Conservation (phyloP, 192 early-diverging fungal species). For the Rhizoclosmatium sp. region DNA sequence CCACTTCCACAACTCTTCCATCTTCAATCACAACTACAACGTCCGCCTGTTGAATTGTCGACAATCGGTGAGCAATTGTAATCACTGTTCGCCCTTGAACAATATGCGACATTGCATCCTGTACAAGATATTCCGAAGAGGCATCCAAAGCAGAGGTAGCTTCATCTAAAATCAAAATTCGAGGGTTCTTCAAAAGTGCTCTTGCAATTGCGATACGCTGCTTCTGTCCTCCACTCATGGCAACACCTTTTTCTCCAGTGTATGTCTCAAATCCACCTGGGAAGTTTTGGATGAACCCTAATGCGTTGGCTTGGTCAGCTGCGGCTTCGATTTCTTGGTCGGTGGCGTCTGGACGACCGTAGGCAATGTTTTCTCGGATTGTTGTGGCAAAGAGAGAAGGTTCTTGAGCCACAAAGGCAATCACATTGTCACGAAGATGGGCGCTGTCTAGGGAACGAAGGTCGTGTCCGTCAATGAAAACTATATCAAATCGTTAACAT, state of each 20-base stretch:
- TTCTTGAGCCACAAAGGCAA: conserved; percentile 49
- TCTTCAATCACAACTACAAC: conserved; percentile 60
- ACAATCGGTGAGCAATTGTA: conserved; percentile 77
- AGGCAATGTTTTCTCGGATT: conserved; percentile 89
- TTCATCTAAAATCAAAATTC: conserved; percentile 82
- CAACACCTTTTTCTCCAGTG: conserved; percentile 58
- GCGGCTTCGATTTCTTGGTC: conserved; percentile 66
- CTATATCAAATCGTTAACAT: background rate
- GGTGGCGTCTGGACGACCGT: conserved; percentile 69
- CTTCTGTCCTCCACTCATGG: conserved; percentile 85
- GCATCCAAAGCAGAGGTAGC: conserved; percentile 81
- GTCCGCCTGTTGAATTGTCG: conserved; percentile 73
- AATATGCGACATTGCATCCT: conserved; percentile 64
- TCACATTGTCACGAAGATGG: conserved; percentile 27
- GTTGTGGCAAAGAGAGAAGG: conserved; percentile 92
- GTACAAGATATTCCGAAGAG: conserved; percentile 67
- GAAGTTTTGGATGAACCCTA: conserved; percentile 78
- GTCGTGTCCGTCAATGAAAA: conserved; percentile 31
- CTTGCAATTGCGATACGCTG: conserved; percentile 90
- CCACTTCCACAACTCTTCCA: conserved; percentile 58
- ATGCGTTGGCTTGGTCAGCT: conserved; percentile 71
- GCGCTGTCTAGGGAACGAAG: conserved; percentile 20
- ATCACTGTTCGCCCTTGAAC: conserved; percentile 67
- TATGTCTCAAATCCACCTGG: conserved; percentile 56
- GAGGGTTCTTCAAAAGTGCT: conserved; percentile 56